Evolutionary conservation across 352 stramenopile genomes (phyloP), one percentile per base, ranked within the genome.

Genomic region (Peronosclerospora sorghi): DNA sequence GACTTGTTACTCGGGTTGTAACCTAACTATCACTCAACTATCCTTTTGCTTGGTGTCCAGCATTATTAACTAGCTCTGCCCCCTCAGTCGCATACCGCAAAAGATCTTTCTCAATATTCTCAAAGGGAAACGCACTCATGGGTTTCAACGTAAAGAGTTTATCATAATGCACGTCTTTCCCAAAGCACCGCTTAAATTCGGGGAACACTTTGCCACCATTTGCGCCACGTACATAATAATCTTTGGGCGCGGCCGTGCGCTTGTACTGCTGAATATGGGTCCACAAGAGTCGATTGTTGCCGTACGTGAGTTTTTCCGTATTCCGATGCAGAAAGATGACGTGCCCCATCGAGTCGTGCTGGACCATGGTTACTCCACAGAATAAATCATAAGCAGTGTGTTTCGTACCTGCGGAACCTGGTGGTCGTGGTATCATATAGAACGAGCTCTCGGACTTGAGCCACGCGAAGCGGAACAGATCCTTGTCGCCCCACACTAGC

Each of bases 381-480:
- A 91, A 91, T 1, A 78, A 32, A 32, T 79, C 50, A 12, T 75
- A 68, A 35, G 71, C 51, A 0, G 51, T 24, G 8, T 72, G 53
- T 10, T 83, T 72, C 1, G 51, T 60, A 8, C 75, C 75, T 0
- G 69, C 77, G 0, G 72, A 59, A 0, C 63, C 73, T 0, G 74
- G 74, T 5, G 74, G 72, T 2, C 51, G 47, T 19, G 45, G 9
- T 10, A 81, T 76, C 57, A 86, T 81, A 54, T 78, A 41, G 43
- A 84, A 87, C n/a, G 54, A 47, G 46, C 56, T 83, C 12, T 79
- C 65, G 1, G 73, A 79, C 52, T 86, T 86, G 20, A 80, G 51
- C 77, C 77, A 90, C 32, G 74, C 74, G 12, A 91, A 73, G 12
- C 78, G 75, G 45, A 88, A 91, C 4, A 90, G 38, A 41, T 90